These are phyloP conservation scores for Hypoxylon sp. DNA, from an alignment of 2,329 filamentous ascomycete genomes.

Conservation along the genomic window DNA sequence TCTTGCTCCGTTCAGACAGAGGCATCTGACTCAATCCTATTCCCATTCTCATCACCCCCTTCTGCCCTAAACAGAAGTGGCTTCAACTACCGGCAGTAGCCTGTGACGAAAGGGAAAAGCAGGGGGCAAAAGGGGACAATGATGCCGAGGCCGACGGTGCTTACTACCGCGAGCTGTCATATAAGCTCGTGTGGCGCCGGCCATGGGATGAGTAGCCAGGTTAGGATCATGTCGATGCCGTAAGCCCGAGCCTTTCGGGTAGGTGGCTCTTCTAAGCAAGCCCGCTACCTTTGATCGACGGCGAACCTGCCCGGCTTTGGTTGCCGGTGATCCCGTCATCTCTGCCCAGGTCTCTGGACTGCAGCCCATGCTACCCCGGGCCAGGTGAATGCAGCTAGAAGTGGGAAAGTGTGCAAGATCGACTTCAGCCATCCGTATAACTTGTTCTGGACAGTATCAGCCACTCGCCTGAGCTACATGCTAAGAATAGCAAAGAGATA, in stretches of 20 bases:
- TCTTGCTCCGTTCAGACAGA: conserved; percentile 6
- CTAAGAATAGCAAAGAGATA: conserved; percentile 25
- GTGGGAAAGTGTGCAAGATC: neutral
- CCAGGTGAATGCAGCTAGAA: neutral
- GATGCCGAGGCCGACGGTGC: neutral
- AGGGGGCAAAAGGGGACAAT: neutral
- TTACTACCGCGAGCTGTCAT: neutral
- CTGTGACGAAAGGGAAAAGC: neutral
- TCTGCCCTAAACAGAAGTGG: neutral
- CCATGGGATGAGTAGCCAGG: neutral
- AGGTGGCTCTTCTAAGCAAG: conserved; percentile 10
- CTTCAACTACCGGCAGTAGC: conserved; percentile 3
- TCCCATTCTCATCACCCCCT: neutral
- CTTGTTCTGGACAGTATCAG: neutral
- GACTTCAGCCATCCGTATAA: neutral
- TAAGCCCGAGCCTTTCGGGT: conserved; percentile 10
- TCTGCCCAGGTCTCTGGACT: neutral
- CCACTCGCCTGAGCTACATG: neutral
- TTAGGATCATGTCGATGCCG: neutral
- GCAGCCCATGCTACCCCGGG: neutral
- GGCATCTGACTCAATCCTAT: conserved; percentile 7
- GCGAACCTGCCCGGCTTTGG: neutral
- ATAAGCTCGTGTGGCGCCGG: neutral
- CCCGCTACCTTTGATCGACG: conserved; percentile 3
- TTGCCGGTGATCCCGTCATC: conserved; percentile 8